phyloP scores from a whole-genome alignment of 2,329 filamentous ascomycete species.

The Pseudofabraea citricarpa region DNA sequence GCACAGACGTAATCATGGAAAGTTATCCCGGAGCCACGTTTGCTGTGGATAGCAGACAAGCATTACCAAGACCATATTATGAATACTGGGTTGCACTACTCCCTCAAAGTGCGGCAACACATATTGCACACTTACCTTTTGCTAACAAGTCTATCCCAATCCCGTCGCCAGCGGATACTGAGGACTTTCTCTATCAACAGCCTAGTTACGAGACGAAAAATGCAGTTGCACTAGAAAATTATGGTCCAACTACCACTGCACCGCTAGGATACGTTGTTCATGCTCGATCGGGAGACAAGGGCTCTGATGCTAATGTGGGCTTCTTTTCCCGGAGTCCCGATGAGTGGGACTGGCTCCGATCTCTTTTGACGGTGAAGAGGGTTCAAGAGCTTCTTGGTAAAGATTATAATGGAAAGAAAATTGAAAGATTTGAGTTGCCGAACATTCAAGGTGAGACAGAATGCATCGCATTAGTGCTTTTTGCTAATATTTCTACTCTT shows the following conservation, averaged over 20 bases:
- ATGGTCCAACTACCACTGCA: constrained; percentile 8
- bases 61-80: constrained; percentile 20
- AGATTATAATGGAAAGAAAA: neutral
- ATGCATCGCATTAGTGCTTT: neutral
- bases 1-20: constrained; percentile 34
- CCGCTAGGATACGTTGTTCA: constrained; percentile 1
- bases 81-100: constrained; percentile 21
- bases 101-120: constrained; percentile 14
- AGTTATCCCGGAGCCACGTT: constrained; percentile 34
- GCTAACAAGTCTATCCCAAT: constrained; percentile 17
- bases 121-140: constrained; percentile 12
- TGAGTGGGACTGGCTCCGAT: constrained; percentile 34
- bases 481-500: neutral
- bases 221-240: constrained; percentile 10
- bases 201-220: constrained; percentile 4
- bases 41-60: constrained; percentile 32
- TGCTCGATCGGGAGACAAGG: constrained; percentile 17
- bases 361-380: constrained; percentile 5
- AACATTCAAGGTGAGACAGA: neutral
- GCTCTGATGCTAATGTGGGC: constrained; percentile 31
- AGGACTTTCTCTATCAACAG: constrained; percentile 1
- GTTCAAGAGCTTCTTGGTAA: neutral
- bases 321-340: constrained; percentile 34
- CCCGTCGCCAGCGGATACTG: neutral
- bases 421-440: neutral